Evolutionary conservation across 371 early-diverging fungal genomes (phyloP), one percentile per base, ranked within the genome.

Genomic region (Mucor irregularis): DNA sequence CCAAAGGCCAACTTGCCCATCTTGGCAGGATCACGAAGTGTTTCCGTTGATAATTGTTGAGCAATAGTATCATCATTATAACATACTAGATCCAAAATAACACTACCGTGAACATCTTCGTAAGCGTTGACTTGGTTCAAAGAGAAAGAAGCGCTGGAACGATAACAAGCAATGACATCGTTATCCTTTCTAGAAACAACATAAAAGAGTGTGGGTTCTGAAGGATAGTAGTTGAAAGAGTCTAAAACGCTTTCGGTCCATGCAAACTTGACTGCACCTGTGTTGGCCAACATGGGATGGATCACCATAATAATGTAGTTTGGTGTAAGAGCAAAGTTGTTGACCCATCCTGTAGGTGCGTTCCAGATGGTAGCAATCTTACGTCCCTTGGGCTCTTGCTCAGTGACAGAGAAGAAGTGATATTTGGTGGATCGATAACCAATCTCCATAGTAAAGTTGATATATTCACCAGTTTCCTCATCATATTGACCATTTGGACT

Each of bases 111-210:
- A 0, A 73, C 70, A 49, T 88, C 90, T 49, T 90, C 90, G 58
- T 78, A 86, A 0, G 91, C 91, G 53, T 90, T 90, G 48, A 88
- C 76, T 52, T 87, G 87, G 56, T 89, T 87, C 66, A 90, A 76
- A 70, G 80, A 80, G 62, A 86, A 84, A 56, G 79, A 81, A 17
- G 84, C 61, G 4, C 81, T 81, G 0, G 89, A 67, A 30, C 78
- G 77, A 61, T 88, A 90, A 10, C 83, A 82, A 25, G 82, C 85
- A 58, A 87, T 73, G 37, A 82, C 83, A 39, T 81, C 80, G n/a
- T 80, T 77, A 55, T 81, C 80, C 58, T 82, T 71, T 54, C 91
- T 78, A 25, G 87, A 87, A 47, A 91, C 75, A 10, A 91, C 83
- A 62, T 90, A 83, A 38, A 90, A 86, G 35, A 81, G 49, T 1